Evolutionary conservation across 805 yeast species (phyloP), one percentile per base, ranked within the genome.

Genomic region (Metahyphopichia silvanorum): DNA sequence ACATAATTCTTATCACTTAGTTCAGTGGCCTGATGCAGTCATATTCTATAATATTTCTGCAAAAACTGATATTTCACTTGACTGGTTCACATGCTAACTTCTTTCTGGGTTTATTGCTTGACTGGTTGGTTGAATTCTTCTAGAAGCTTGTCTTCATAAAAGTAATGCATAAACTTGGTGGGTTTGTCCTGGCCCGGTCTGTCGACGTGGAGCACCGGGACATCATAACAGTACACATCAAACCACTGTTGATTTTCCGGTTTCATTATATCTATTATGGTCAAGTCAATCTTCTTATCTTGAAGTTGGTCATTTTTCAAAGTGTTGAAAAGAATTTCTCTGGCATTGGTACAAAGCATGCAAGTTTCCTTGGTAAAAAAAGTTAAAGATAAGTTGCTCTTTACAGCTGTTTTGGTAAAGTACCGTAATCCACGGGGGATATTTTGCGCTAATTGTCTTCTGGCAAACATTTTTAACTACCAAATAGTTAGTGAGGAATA

Each of bases 201-300:
- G 44, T 79, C 80, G 6, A 84, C 65, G 51, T 84, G 89, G 25
- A 84, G 49, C 0, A 84, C 94, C 0, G 94, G 94, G 5, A 84
- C 82, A 49, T 84, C 94, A 51, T 77, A 82, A 44, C 88, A 77
- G 44, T 83, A 84, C 39, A 69, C 66, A 32, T 82, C 85, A 69
- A 79, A 82, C 80, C 86, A 82, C 29, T 68, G 62, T 29, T 71
- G 62, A 47, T 83, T 79, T 33, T 71, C 70, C 0, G 77, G 76
- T 17, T 68, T 62, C 53, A 74, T 74, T 20, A 84, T 83, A 49
- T 84, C 85, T 3, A 80, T 59, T 9, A 64, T 57, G 3, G 58
- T 53, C 32, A 77, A 50, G 6, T 58, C 43, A 2, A 71, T 43
- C 4, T 51, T 44, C 21, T 45, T 39, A 13, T 51, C 38, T n/a